phyloP scores from a whole-genome alignment of 2,329 filamentous ascomycete genomes.

The Aspergillus udagawae region DNA sequence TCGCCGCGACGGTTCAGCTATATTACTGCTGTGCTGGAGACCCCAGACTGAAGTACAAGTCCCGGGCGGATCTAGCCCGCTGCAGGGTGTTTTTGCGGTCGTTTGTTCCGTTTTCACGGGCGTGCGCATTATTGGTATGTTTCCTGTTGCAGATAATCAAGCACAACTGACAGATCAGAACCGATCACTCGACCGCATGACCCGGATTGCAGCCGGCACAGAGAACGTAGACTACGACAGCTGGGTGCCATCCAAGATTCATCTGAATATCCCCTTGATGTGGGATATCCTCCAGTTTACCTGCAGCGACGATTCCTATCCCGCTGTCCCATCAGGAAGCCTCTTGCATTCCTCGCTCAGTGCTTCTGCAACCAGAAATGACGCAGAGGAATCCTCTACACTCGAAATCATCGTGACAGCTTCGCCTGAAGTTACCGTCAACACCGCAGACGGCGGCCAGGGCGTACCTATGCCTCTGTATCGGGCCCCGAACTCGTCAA shows the following conservation, averaged over 20 bases:
- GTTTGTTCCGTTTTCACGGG: slow-evolving; percentile 47
- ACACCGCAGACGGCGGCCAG: slow-evolving; percentile 50
- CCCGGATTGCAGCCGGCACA: slow-evolving; percentile 47
- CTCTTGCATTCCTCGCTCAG: slow-evolving; percentile 43
- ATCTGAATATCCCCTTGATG: slow-evolving; percentile 52
- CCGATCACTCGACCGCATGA: slow-evolving; percentile 47
- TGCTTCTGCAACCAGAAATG: slow-evolving; percentile 29
- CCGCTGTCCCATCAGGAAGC: slow-evolving; percentile 34
- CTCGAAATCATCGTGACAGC: slow-evolving; percentile 51
- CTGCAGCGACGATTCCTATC: slow-evolving; percentile 32
- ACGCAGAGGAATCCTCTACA: slow-evolving; percentile 33
- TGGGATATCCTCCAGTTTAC: slow-evolving; percentile 52
- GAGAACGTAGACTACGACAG: slow-evolving; percentile 47
- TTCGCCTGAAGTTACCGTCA: slow-evolving; percentile 50
- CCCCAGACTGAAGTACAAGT: slow-evolving; percentile 48
- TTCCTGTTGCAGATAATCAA: too few species aligned
- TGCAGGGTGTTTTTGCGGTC: slow-evolving; percentile 48
- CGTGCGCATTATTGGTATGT: slow-evolving; percentile 45
- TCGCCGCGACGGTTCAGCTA: slow-evolving; percentile 52
- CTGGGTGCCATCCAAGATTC: slow-evolving; percentile 52
- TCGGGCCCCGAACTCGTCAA: slow-evolving; percentile 3
- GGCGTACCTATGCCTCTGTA: slow-evolving; percentile 42
- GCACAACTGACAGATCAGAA: slow-evolving; percentile 34
- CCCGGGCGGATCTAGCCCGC: slow-evolving; percentile 50
- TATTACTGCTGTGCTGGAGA: slow-evolving; percentile 53